phyloP scores from a whole-genome alignment of 495 filamentous ascomycete genomes.

The Ramalina intermedia region DNA sequence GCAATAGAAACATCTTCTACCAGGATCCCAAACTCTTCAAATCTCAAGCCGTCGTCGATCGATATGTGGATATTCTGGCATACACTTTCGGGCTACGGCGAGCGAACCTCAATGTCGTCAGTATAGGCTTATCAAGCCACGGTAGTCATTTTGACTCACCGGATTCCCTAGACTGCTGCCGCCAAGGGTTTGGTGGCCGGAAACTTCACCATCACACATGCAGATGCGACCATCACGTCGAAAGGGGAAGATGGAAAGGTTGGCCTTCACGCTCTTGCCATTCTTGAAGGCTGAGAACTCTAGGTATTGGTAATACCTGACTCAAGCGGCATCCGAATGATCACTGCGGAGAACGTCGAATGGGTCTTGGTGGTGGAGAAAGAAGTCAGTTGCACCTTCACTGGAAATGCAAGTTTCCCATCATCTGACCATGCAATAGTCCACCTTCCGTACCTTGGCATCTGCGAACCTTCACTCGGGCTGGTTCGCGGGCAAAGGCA shows the following conservation, averaged over 20 bases:
- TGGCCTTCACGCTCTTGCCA: neutral
- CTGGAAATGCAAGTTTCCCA: neutral
- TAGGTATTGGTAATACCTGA: slow-evolving; percentile 59
- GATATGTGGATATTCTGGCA: slow-evolving; percentile 71
- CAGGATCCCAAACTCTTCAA: slow-evolving; percentile 66
- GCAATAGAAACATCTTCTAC: slow-evolving; percentile 75
- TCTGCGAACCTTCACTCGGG: slow-evolving; percentile 35
- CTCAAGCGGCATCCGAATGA: slow-evolving; percentile 30
- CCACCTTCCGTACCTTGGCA: slow-evolving; percentile 62
- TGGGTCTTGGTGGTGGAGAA: slow-evolving; percentile 90
- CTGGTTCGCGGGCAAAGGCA: slow-evolving; percentile 38
- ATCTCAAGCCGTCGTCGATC: slow-evolving; percentile 60
- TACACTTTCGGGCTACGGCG: slow-evolving; percentile 55
- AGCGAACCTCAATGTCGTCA: slow-evolving; percentile 49
- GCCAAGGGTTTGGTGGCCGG: slow-evolving; percentile 61
- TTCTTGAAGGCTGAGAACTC: neutral
- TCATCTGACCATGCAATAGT: slow-evolving; percentile 32
- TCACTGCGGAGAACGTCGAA: slow-evolving; percentile 38
- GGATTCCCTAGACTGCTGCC: slow-evolving; percentile 38
- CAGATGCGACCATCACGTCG: slow-evolving; percentile 16
- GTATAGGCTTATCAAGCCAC: slow-evolving; percentile 4
- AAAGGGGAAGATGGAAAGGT: neutral
- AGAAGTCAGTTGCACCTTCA: slow-evolving; percentile 40
- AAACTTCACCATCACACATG: slow-evolving; percentile 25
- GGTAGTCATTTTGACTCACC: neutral